Evolutionary conservation across 768 basidiomycete genomes (phyloP).

Genomic region (Steccherinum ochraceum): DNA sequence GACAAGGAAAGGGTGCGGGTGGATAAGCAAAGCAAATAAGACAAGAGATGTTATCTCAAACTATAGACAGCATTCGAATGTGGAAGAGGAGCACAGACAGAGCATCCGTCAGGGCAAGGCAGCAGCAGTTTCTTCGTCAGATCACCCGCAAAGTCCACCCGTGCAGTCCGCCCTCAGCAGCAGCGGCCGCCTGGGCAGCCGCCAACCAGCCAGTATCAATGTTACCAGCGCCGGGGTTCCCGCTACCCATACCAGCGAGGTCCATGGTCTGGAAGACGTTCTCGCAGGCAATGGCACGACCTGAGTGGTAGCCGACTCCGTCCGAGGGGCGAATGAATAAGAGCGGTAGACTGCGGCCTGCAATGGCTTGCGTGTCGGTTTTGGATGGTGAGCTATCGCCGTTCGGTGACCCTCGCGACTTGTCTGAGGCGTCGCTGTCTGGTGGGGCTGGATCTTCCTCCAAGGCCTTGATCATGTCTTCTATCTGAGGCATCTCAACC

Average conservation of each 20-base stretch:
- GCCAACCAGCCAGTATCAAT: slow-evolving; percentile 67
- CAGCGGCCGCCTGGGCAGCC: slow-evolving; percentile 64
- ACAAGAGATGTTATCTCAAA: neutral
- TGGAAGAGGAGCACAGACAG: too few species aligned
- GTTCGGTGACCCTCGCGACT: neutral
- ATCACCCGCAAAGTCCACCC: slow-evolving; percentile 80
- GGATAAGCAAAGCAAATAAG: neutral
- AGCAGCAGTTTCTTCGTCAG: slow-evolving; percentile 26
- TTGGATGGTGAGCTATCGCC: slow-evolving; percentile 3
- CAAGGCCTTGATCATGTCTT: slow-evolving; percentile 72
- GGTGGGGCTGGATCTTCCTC: slow-evolving; percentile 60
- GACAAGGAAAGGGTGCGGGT: neutral
- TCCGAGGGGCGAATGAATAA: slow-evolving; percentile 77
- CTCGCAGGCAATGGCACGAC: slow-evolving; percentile 77
- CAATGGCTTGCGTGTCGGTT: slow-evolving; percentile 39
- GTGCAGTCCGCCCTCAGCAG: slow-evolving; percentile 55
- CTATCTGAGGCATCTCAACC: slow-evolving; percentile 76
- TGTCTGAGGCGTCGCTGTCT: slow-evolving; percentile 28
- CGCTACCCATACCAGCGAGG: slow-evolving; percentile 30
- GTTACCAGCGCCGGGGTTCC: slow-evolving; percentile 32
- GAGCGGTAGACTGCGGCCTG: slow-evolving; percentile 67
- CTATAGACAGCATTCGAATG: neutral
- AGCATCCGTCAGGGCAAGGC: neutral
- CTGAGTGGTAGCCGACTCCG: slow-evolving; percentile 87
- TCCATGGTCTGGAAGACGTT: slow-evolving; percentile 71